Evolutionary conservation across 495 filamentous ascomycete genomes (phyloP).

Genomic region (Penicillium turbatum): DNA sequence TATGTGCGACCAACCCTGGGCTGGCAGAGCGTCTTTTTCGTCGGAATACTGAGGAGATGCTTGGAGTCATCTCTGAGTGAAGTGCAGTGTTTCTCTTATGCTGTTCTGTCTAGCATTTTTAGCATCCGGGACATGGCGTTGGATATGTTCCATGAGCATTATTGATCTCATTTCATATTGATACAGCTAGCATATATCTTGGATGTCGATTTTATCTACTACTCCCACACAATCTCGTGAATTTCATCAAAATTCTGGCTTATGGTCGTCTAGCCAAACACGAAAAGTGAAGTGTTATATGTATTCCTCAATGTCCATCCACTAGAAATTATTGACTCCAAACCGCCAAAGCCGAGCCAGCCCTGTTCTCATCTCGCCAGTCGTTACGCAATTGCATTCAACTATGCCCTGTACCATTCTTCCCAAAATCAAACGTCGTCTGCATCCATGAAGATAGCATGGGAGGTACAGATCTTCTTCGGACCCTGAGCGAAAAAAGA

Average conservation of each 20-base stretch:
- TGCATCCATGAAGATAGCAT: constrained; percentile 24
- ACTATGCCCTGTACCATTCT: background rate
- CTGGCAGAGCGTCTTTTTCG: constrained; percentile 43
- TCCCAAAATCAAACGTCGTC: constrained; percentile 10
- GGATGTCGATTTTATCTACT: too few relatives aligned
- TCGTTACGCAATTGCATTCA: background rate
- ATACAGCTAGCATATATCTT: too few relatives aligned
- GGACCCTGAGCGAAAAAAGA: constrained; percentile 16
- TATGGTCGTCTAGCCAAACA: background rate
- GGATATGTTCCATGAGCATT: background rate
- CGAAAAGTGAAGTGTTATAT: constrained; percentile 7
- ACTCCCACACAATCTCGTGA: too few relatives aligned
- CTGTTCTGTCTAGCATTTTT: background rate
- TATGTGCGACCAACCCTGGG: constrained; percentile 35
- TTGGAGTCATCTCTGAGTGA: constrained; percentile 6
- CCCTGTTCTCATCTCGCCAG: background rate
- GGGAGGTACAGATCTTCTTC: constrained; percentile 31
- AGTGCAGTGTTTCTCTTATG: too few relatives aligned
- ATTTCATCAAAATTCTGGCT: too few relatives aligned
- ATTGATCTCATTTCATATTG: too few relatives aligned
- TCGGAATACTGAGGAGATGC: constrained; percentile 43
- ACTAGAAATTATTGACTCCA: constrained; percentile 15
- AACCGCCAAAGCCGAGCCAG: background rate
- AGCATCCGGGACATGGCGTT: background rate
- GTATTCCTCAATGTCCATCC: constrained; percentile 11